phyloP scores from a whole-genome alignment of 1,139 yeast species.

The Keqinozyma sinolaborantium region DNA sequence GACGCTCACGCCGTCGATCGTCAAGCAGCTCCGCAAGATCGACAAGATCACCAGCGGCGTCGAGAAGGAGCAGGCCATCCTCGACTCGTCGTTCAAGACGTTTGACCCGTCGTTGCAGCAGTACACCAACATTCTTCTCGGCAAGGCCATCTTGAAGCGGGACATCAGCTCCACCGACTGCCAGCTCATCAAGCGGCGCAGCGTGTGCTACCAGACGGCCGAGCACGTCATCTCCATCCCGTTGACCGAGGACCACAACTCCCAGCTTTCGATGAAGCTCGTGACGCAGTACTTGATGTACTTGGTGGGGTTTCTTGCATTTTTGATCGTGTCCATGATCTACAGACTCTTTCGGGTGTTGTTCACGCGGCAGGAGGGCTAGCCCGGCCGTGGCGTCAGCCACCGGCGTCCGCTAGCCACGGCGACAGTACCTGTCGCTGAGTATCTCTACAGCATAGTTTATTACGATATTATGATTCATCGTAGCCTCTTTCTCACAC shows the following conservation, averaged over 20 bases:
- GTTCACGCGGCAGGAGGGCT: conserved; percentile 4
- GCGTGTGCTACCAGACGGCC: conserved; percentile 41
- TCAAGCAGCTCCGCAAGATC: conserved; percentile 29
- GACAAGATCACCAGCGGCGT: conserved; percentile 37
- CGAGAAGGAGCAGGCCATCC: conserved; percentile 29
- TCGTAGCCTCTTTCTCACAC: no score
- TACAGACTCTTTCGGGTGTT: conserved; percentile 23
- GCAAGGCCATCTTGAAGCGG: conserved; percentile 40
- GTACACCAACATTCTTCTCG: conserved; percentile 37
- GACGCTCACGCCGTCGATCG: conserved; percentile 18
- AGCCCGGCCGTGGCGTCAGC: no score
- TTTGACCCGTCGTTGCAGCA: conserved; percentile 34
- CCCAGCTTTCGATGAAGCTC: conserved; percentile 15
- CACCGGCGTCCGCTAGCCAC: no score
- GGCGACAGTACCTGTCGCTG: no score
- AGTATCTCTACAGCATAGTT: no score
- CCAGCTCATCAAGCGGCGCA: conserved; percentile 33
- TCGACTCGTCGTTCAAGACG: conserved; percentile 27
- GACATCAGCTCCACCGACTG: conserved; percentile 29
- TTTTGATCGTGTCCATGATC: conserved; percentile 17
- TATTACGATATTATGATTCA: no score
- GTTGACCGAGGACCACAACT: conserved; percentile 26
- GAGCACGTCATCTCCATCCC: conserved; percentile 45
- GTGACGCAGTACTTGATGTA: conserved; percentile 20
- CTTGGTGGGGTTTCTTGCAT: conserved; percentile 16